These are phyloP conservation scores for Phylloboletellus chloephorus DNA, from an alignment of 1,284 basidiomycete species.

Conservation along the genomic window DNA sequence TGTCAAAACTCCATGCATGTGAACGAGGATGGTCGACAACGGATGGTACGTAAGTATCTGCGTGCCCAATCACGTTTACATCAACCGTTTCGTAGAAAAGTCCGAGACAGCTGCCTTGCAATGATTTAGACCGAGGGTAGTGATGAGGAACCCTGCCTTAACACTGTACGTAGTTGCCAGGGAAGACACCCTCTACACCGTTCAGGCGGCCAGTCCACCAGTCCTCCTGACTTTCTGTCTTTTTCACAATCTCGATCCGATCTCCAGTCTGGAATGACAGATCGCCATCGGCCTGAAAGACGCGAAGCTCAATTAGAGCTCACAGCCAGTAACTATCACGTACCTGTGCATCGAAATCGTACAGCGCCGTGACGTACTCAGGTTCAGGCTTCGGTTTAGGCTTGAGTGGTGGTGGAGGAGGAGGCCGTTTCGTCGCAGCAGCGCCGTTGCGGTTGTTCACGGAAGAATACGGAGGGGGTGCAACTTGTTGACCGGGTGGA, in stretches of 20 bases:
- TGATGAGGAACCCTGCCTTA: constrained; percentile 6
- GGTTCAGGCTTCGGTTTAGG: constrained; percentile 67
- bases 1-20: constrained; percentile 4
- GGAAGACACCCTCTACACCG: constrained; percentile 88
- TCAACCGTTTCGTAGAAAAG: no score
- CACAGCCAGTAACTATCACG: not conserved
- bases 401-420: constrained; percentile 86
- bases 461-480: constrained; percentile 41
- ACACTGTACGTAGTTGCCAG: constrained; percentile 58
- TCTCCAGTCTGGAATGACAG: constrained; percentile 91
- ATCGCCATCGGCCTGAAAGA: constrained; percentile 81
- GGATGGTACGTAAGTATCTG: constrained; percentile 4
- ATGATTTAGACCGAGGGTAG: no score
- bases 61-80: no score
- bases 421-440: constrained; percentile 64
- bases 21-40: constrained; percentile 2
- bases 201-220: constrained; percentile 97
- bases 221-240: constrained; percentile 82
- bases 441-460: constrained; percentile 24
- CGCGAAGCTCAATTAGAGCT: not conserved
- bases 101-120: no score
- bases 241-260: constrained; percentile 87
- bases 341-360: constrained; percentile 89
- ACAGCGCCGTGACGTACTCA: constrained; percentile 88
- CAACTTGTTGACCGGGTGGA: constrained; percentile 42